A percentile compares a stretch with the other conserved stretches of the same genome.
Evolutionary conservation across 176 grass and related monocot genomes (phyloP).

Genomic region (Secale cereale): DNA sequence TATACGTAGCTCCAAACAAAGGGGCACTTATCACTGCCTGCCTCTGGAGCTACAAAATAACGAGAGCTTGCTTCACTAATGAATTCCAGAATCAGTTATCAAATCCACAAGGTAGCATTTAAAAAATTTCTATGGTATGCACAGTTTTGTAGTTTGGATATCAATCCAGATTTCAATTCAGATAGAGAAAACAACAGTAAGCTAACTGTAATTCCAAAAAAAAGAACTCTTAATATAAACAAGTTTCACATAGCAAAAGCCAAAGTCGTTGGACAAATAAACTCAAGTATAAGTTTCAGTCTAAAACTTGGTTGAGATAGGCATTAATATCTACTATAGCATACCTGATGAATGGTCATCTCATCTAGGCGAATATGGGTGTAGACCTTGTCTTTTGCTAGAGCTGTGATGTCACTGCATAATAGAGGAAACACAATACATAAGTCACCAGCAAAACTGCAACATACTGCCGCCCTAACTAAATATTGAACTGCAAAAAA

Average conservation of each 20-base stretch:
- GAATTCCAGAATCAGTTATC: background rate
- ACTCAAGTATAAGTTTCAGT: background rate
- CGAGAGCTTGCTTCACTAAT: background rate
- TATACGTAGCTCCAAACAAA: background rate
- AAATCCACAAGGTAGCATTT: background rate
- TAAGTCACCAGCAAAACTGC: background rate
- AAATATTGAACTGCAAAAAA: no score
- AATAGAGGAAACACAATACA: constrained; percentile 26
- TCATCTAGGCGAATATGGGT: constrained; percentile 88
- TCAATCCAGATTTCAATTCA: background rate
- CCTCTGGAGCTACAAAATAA: background rate
- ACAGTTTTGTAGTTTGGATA: background rate
- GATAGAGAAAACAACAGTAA: background rate
- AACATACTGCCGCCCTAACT: background rate
- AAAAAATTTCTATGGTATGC: background rate
- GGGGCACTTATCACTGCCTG: background rate
- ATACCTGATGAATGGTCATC: constrained; percentile 91
- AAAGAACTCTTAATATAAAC: background rate
- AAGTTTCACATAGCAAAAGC: background rate
- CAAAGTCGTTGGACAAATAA: background rate
- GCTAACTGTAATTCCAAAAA: background rate
- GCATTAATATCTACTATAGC: background rate
- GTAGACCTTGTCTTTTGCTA: constrained; percentile 97
- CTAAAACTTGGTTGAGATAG: background rate
- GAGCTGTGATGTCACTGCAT: constrained; percentile 94